Conservation (phyloP, 1,284 basidiomycete species). For the Porodaedalea pini region DNA sequence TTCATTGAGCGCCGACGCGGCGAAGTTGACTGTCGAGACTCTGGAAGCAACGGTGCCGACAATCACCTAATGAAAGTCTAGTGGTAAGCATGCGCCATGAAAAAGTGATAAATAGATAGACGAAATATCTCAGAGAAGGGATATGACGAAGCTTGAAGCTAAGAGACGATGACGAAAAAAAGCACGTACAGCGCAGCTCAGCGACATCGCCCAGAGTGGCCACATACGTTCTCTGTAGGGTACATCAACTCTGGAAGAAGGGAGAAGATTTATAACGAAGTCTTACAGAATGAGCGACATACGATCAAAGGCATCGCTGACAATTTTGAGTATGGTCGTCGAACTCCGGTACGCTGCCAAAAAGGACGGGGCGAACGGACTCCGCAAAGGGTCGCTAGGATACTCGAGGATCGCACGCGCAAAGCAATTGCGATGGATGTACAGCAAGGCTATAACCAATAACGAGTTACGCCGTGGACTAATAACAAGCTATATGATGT, state of each 20-base stretch:
- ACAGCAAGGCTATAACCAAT: conserved; percentile 18
- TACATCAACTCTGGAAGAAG: not conserved
- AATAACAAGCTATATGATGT: not conserved
- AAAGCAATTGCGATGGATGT: conserved; percentile 24
- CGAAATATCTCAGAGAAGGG: not conserved
- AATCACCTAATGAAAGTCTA: conserved; percentile 21
- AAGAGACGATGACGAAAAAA: not conserved
- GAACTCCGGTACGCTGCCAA: conserved; percentile 10
- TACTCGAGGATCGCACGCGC: conserved; percentile 23
- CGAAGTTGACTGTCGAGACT: conserved; percentile 18
- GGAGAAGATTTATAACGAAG: not conserved
- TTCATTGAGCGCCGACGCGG: conserved; percentile 22
- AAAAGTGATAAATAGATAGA: too few species aligned
- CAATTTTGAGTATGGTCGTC: not conserved
- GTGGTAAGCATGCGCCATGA: too few species aligned
- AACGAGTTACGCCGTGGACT: not conserved
- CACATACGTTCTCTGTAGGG: not conserved
- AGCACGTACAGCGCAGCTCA: conserved; percentile 10
- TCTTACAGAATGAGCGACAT: not conserved
- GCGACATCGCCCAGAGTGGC: conserved; percentile 7
- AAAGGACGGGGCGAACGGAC: conserved; percentile 17
- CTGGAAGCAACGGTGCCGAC: conserved; percentile 22
- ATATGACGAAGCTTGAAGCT: not conserved
- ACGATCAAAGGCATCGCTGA: not conserved
- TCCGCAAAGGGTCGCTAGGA: conserved; percentile 12